Conservation (phyloP, 352 stramenopile genomes). For the Phytopythium ostracodes region DNA sequence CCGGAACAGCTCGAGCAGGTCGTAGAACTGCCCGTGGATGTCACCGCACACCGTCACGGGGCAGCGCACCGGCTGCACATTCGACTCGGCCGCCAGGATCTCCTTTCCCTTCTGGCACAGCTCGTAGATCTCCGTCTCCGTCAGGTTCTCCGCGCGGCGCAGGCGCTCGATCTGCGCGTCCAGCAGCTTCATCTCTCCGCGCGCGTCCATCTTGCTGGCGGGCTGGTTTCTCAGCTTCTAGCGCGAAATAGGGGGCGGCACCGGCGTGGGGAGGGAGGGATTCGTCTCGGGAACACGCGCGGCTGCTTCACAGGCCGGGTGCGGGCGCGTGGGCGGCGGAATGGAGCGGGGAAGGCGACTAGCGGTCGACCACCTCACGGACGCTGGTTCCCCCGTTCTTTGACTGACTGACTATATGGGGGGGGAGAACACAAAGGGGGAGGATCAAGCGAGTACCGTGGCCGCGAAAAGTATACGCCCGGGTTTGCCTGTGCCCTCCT, state of each 20-base stretch:
- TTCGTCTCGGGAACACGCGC: neutral
- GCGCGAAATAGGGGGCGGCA: neutral
- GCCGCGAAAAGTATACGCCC: slow-evolving; percentile 5
- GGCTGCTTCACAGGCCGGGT: neutral
- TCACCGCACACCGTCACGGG: slow-evolving; percentile 86
- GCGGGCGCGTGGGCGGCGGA: neutral
- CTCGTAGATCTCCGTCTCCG: slow-evolving; percentile 87
- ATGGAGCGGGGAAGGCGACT: neutral
- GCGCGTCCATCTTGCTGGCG: slow-evolving; percentile 53
- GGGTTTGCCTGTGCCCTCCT: neutral
- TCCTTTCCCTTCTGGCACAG: slow-evolving; percentile 89
- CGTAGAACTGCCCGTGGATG: slow-evolving; percentile 90
- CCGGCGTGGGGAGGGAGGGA: neutral
- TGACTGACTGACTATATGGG: neutral
- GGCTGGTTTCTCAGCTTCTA: slow-evolving; percentile 6
- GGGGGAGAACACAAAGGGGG: neutral
- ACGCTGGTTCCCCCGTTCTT: neutral
- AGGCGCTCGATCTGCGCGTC: slow-evolving; percentile 84
- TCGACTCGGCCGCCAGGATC: slow-evolving; percentile 80
- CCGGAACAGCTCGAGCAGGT: slow-evolving; percentile 86
- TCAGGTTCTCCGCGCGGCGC: slow-evolving; percentile 84
- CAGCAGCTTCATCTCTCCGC: slow-evolving; percentile 82
- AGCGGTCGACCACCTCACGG: neutral
- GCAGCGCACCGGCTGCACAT: slow-evolving; percentile 83
- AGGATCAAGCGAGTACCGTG: neutral